Evolutionary conservation across 2,329 filamentous ascomycete species (phyloP).

Genomic region (Didymella glomerata): DNA sequence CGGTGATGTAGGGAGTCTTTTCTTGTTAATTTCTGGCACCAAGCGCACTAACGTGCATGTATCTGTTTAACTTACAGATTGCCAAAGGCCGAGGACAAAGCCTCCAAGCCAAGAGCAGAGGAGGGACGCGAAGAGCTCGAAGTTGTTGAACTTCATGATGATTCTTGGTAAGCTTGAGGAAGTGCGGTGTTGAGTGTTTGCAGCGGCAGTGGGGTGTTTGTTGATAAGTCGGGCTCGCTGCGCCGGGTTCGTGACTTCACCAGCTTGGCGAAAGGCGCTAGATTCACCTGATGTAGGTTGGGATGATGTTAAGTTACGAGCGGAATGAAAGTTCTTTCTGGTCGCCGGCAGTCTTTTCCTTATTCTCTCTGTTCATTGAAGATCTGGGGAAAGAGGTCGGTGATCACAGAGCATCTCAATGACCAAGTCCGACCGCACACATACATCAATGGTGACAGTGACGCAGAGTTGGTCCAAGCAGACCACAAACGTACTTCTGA

Average conservation of each 20-base stretch:
- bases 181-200: neutral
- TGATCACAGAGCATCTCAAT: neutral
- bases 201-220: conserved; percentile 2
- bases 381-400: neutral
- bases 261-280: neutral
- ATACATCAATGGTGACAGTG: neutral
- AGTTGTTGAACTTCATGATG: conserved; percentile 3
- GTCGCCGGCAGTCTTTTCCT: neutral
- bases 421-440: neutral
- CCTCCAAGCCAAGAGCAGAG: conserved; percentile 1
- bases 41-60: neutral
- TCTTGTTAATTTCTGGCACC: neutral
- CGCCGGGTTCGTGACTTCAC: neutral
- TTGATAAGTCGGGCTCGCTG: neutral
- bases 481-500: neutral
- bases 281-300: neutral
- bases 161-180: neutral
- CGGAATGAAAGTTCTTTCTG: neutral
- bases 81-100: conserved; percentile 6
- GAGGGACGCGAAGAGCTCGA: neutral
- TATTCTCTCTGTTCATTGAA: neutral
- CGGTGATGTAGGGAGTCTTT: conserved; percentile 3
- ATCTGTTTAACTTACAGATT: neutral
- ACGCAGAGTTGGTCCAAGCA: neutral
- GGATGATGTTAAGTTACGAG: neutral